Evolutionary conservation across 2,329 filamentous ascomycete species (phyloP).

Genomic region (Colletotrichum tropicicola): DNA sequence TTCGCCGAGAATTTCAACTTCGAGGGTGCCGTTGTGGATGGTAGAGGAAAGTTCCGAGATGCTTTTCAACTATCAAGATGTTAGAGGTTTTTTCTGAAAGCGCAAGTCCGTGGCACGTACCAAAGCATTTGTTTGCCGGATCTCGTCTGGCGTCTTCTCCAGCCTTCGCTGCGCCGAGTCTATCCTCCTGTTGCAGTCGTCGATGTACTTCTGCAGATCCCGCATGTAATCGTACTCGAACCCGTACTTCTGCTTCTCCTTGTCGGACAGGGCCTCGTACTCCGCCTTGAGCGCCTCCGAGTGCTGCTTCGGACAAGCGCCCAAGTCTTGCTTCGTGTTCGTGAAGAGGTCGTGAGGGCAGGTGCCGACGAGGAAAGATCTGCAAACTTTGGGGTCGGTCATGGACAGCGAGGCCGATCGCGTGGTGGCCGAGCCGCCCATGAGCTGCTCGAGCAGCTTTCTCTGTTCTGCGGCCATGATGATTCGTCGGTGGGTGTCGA

Average conservation of each 20-base stretch:
- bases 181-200: constrained; percentile 94
- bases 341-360: constrained; percentile 84
- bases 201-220: constrained; percentile 95
- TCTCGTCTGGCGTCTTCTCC: constrained; percentile 98
- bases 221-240: constrained; percentile 98
- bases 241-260: constrained; percentile 80
- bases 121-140: constrained; percentile 90
- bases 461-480: constrained; percentile 95
- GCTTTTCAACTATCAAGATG: constrained; percentile 68
- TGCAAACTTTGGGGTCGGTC: constrained; percentile 66
- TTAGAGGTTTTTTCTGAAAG: neutral
- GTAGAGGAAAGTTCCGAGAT: constrained; percentile 84
- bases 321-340: constrained; percentile 98
- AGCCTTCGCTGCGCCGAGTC: constrained; percentile 87
- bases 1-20: constrained; percentile 87
- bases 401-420: constrained; percentile 86
- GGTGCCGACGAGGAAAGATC: constrained; percentile 33
- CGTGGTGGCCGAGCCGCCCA: constrained; percentile 78
- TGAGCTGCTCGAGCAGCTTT: constrained; percentile 97
- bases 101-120: constrained; percentile 45
- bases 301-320: constrained; percentile 88
- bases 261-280: constrained; percentile 78
- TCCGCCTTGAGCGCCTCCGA: constrained; percentile 88
- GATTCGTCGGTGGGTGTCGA: neutral
- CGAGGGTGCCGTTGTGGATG: constrained; percentile 83